Base-by-base conservation (phyloP, 2,329 filamentous ascomycete genomes). In the Alternaria sp. region DNA sequence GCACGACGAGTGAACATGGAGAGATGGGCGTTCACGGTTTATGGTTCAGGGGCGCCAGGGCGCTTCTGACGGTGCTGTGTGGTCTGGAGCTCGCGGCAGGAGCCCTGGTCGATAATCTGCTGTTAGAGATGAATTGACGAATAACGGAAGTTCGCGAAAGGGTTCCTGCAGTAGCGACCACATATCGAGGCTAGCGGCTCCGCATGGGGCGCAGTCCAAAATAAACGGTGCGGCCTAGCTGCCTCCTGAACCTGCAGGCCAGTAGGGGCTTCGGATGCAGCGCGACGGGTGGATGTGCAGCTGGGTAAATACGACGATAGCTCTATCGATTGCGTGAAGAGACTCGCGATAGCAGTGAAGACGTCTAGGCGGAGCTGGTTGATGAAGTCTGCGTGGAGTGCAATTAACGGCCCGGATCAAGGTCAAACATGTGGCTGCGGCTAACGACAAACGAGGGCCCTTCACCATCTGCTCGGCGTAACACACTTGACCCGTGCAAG, bases 381-480 rank as follows among this genome's bases (percentile, higher is more conserved):
- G 32, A 9, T 32, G 28, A 46, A 26, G 42, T 51, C 24, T 41
- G 44, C 20, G 30, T 48, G 24, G 55, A 54, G 57, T 56, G 54
- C 61, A 66, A 64, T 63, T 52, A 60, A 54, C 44, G 48, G 47
- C 30, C 60, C 47, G 57, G 52, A 36, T 57, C 60, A 59, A 64
- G 51, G 58, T 69, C 69, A 71, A 73, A 72, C 69, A 66, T 39
- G 70, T 72, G 71, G 72, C 67, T 65, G 63, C 63, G 61, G 59
- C 54, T 56, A 47, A 48, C 32, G 34, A 24, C 52, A 43, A 57
- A 49, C 65, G 57, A 52, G 60, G 59, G 43, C 51, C 59, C 46
- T 57, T 61, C 65, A 51, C 59, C 48, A 26, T 56, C 39, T 56
- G 46, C 52, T 62, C 67, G 63, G 60, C 62, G 48, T 59, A 43